These are phyloP conservation scores for Lipomyces anomalus DNA, from an alignment of 805 yeast genomes.

Conservation along the genomic window DNA sequence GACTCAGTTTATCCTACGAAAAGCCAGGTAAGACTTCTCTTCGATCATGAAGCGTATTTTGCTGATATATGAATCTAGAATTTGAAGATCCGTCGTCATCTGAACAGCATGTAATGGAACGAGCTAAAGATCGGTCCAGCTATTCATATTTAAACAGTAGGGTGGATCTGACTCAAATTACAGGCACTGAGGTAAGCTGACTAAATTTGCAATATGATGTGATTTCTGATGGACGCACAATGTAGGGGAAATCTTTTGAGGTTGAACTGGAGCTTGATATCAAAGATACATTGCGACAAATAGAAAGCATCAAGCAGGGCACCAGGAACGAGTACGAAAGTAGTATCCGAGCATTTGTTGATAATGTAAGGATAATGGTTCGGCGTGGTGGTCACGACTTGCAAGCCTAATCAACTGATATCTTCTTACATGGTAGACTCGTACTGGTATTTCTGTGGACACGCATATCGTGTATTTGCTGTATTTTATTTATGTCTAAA, in stretches of 20 bases:
- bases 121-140: not conserved
- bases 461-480: too few species aligned
- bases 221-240: conserved; percentile 1
- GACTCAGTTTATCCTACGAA: conserved; percentile 19
- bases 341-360: conserved; percentile 13
- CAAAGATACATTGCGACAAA: conserved; percentile 8
- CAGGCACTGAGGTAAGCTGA: conserved; percentile 5
- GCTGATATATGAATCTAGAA: too few species aligned
- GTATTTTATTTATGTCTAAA: too few species aligned
- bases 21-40: conserved; percentile 7
- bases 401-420: conserved; percentile 1
- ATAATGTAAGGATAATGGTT: conserved; percentile 20
- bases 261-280: conserved; percentile 20
- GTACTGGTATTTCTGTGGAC: too few species aligned
- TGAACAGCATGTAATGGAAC: not conserved
- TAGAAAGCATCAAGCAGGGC: conserved; percentile 6
- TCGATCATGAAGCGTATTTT: too few species aligned
- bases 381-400: conserved; percentile 20
- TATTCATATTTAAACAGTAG: conserved; percentile 6
- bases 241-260: conserved; percentile 12
- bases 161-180: conserved; percentile 17
- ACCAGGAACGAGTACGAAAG: conserved; percentile 12
- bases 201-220: not conserved
- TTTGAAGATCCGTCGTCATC: not conserved
- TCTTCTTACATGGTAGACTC: too few species aligned